Base-by-base conservation (phyloP, 768 basidiomycete genomes). In the Neoboletus brunneissimus region DNA sequence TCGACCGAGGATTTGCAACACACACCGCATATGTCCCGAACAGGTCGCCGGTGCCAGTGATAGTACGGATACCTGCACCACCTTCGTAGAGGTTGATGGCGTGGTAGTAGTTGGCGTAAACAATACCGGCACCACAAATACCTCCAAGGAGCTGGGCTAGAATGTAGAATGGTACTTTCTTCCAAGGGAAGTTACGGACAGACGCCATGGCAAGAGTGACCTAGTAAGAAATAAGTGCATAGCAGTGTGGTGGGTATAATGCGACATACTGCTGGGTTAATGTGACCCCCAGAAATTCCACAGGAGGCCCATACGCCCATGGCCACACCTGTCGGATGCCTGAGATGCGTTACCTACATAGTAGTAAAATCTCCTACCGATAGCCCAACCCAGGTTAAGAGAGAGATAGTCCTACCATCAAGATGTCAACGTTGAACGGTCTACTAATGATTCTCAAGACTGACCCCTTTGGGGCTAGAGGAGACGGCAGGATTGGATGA, bases 161-260 rank as follows among this genome's bases (percentile, higher is more conserved):
- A 45, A 88, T 80, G 67, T 84, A 91, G 22, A 62, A 77, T 0
- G 91, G 91, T 0, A 91, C 91, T 67, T 92, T 92, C 61, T 77
- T 79, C 86, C 88, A 88, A 0, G 91, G 88, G 71, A 93, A 91
- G 45, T 78, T 79, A 59, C 90, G 83, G 69, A 84, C 84, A 3
- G 81, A 75, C 5, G 87, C 88, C 44, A 91, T 64, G 15, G 83
- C 78, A 48, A 93, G 70, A 18, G 91, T 93, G 25, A 91, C 78
- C 85, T 87, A 23, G 31, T 5, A 10, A n/a, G 40, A 27, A 35
- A 27, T 66, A n/a, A 64, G 52, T 18, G 20, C 11, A 32, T 8
- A 29, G 8, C n/a, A 34, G 7, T 1, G 38, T 20, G 52, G 20
- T 42, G 20, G 18, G 15, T 25, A 40, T 12, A 23, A 37, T 5